Evolutionary conservation across 257 asterid genomes (phyloP), one percentile per base, ranked within the genome.

Genomic region (Ocimum tenuiflorum): DNA sequence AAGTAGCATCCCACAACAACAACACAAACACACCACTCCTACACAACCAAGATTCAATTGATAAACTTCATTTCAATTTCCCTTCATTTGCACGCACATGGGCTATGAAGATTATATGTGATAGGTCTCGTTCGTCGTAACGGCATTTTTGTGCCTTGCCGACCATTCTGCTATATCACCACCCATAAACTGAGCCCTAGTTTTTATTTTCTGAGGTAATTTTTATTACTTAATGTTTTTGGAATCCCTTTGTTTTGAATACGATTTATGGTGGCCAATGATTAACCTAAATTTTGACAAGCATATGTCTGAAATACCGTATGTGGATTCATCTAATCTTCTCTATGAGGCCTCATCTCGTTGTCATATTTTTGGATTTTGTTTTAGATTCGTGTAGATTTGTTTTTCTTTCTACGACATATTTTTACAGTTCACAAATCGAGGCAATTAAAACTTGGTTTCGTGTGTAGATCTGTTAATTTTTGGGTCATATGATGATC

Each of bases 51-150:
- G 31, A 19, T 39, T 12, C 41, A 10, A 0, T 53, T 66, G 2
- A 27, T 41, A 3, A 22, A 6, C 23, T 60, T 42, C 18, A 1
- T 2, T 8, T 64, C 29, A 13, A 9, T 38, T 18, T 67, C n/a
- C 1, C 27, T 6, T 13, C 0, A 8, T 22, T 6, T 64, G 0
- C 0, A 11, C 38, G 0, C 1, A n/a, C 6, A 0, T 63, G 71
- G 84, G 74, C 85, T 6, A 58, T 79, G 88, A 82, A 1, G 85
- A 82, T 2, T 33, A 67, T 1, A 39, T 46, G 72, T 75, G 77
- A 75, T 75, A 55, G 85, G 88, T 82, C 88, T 82, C 85, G 88
- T 82, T 79, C 85, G 85, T 77, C 83, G 77, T 82, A 82, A 75
- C 38, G 85, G 85, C 81, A 63, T 67, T 33, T 50, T 13, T 0